Base-by-base conservation (phyloP, 345 rosid species). In the Atalantia buxifolia region DNA sequence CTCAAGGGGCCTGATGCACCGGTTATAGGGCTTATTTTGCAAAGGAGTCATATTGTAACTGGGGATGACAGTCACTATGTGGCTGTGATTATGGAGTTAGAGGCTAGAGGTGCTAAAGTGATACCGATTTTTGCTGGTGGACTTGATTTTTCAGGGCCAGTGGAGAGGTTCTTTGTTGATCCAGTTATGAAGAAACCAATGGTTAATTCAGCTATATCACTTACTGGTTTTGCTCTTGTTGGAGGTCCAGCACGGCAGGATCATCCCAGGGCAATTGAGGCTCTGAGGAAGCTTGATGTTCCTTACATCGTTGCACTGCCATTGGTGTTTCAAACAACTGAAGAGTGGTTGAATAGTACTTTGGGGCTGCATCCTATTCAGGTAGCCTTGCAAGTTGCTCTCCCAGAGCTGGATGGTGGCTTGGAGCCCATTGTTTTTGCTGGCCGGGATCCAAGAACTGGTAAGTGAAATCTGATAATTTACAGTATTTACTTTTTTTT, bases 171-270 rank as follows among this genome's bases (percentile, higher is more conserved):
- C 74, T 85, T 96, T 35, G 87, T 94, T 0, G 89, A 96, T 86
- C 91, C 97, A 0, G 84, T 84, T 8, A 83, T 92, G 0, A 94
- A 90, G 87, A 88, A 82, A 74, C 86, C 99, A 2, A 88, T 90
- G 69, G 85, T 96, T 66, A 86, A 96, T 84, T 90, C 98, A 6
- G 97, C 76, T 56, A 77, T 96, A 22, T 94, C 98, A 4, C 84
- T 96, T 78, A 96, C 99, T 22, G 98, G 99, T 6, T 96, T 96
- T 77, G 99, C 99, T 61, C 93, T 96, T 50, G 99, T 96, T 56
- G 99, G 99, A 53, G 99, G 99, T 60, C 99, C 99, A 5, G 98
- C 99, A 25, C 92, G 98, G 92, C 98, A 96, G 85, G 99, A 96
- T 69, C 99, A 96, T 82, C 97, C 97, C 0, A 89, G 98, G 87